Conservation (phyloP, 768 basidiomycete species). For the Russula sp. region DNA sequence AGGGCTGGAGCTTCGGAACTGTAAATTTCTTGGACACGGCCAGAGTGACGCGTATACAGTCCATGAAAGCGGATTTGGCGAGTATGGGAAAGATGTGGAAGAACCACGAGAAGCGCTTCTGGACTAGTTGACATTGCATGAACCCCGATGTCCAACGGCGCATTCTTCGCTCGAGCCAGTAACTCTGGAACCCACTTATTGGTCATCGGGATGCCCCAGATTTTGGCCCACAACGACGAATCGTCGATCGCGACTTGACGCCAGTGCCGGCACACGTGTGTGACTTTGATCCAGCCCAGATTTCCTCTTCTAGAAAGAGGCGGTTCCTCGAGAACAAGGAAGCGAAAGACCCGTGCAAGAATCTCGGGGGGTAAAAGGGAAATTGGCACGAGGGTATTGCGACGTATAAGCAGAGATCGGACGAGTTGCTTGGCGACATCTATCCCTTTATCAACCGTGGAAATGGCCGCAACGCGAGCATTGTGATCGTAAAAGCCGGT, state of each 20-base stretch:
- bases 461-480: background rate
- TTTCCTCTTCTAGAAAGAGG: no score
- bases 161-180: conserved; percentile 2
- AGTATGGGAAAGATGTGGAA: conserved; percentile 1
- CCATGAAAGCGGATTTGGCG: conserved; percentile 9
- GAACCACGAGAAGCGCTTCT: no score
- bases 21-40: background rate
- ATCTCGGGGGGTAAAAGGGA: conserved; percentile 22
- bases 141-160: background rate
- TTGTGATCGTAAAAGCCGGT: background rate
- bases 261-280: conserved; percentile 27
- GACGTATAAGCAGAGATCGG: conserved; percentile 1
- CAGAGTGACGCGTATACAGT: background rate
- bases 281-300: background rate
- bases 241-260: conserved; percentile 21
- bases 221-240: conserved; percentile 13
- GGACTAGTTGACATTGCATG: no score
- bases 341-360: conserved; percentile 21
- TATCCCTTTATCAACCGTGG: background rate
- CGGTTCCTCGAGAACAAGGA: background rate
- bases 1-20: conserved; percentile 1
- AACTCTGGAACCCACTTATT: background rate
- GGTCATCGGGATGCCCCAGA: background rate
- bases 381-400: conserved; percentile 14
- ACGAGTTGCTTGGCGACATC: background rate